Base-by-base conservation (phyloP, 257 asterid species). In the Solanum clarkiae region DNA sequence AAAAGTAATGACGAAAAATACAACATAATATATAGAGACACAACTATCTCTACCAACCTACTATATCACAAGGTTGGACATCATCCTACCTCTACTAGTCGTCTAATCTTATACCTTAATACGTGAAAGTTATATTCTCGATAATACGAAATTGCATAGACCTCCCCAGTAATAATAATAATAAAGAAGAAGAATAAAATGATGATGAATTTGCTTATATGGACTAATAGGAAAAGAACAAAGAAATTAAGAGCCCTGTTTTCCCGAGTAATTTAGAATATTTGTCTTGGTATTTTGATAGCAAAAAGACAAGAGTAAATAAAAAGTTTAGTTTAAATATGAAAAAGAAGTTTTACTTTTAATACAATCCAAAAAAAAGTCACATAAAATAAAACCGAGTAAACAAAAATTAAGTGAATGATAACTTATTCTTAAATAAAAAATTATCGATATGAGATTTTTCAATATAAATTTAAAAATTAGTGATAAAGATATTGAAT, bases 401-500 rank as follows among this genome's bases (percentile, higher is more conserved):
- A 56, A 56, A 17, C 8, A 57, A 57, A 57, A 57, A 5, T 20
- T 57, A 12, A 18, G 26, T 57, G 65, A 57, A 57, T 57, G 26
- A 20, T 57, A 57, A 57, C 0, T 18, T 57, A 5, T 57, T 57
- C 4, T 57, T 20, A 6, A 8, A 8, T 8, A 57, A 57, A 57
- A 51, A 56, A 18, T 16, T 1, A 0, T 55, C 4, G 6, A 16
- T 8, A 1, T 16, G 12, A 8, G 5, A 1, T 18, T 57, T 18
- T 57, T 57, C 8, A 0, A 1, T 3, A 22, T 57, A 8, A 62
- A 62, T 22, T 22, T 62, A 0, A 62, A 62, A 1, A 11, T 24
- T 62, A 62, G 1, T 1, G 0, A 1, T 20, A 60, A 10, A 0
- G 0, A 22, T 60, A n/a, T 60, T 1, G 5, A n/a, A 10, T 0